These are phyloP conservation scores for Musa itinerans DNA, from an alignment of 176 grass and related monocot genomes.

Conservation along the genomic window DNA sequence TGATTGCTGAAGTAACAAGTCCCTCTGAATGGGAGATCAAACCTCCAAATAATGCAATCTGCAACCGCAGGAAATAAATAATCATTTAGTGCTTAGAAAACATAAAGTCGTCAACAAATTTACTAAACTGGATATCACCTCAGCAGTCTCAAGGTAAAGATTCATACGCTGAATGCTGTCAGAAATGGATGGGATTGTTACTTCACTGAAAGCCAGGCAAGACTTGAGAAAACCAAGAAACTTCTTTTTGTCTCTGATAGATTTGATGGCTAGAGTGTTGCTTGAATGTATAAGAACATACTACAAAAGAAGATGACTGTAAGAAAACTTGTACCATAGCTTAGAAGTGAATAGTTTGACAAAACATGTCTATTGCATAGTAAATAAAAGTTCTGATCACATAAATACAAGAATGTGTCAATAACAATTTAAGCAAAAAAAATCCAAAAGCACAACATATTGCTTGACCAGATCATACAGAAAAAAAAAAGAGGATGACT, in stretches of 20 bases:
- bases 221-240: constrained; percentile 14
- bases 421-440: too few species aligned
- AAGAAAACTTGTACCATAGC: not conserved
- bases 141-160: constrained; percentile 23
- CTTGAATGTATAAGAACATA: constrained; percentile 12
- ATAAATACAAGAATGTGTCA: too few species aligned
- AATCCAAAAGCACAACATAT: too few species aligned
- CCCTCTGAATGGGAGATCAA: constrained; percentile 11
- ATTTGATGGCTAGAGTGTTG: constrained; percentile 7
- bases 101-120: not conserved
- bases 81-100: not conserved
- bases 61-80: not conserved
- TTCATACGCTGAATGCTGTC: constrained; percentile 3
- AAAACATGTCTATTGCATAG: not conserved
- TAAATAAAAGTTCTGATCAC: not conserved
- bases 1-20: constrained; percentile 14
- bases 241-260: constrained; percentile 2
- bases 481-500: too few species aligned
- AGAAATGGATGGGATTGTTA: constrained; percentile 18
- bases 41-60: constrained; percentile 19
- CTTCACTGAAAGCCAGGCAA: constrained; percentile 14
- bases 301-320: not conserved
- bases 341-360: not conserved
- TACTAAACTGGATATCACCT: constrained; percentile 5
- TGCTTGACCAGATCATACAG: too few species aligned